A percentile compares a stretch with the other conserved stretches of the same genome.
These are phyloP conservation scores for Cucumis hystrix DNA, from an alignment of 306 rosid species.

Conservation along the genomic window DNA sequence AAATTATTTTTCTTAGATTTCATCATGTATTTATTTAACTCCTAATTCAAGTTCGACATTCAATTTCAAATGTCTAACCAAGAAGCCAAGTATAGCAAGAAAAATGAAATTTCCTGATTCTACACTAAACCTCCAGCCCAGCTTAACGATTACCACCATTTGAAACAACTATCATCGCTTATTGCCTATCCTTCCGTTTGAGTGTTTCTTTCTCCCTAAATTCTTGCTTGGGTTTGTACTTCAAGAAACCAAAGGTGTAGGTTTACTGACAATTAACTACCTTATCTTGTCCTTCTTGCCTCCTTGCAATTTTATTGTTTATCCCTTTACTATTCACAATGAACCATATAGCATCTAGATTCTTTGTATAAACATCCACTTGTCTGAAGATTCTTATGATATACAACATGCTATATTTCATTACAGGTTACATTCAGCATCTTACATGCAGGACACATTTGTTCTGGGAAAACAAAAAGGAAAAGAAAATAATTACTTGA, in stretches of 20 bases:
- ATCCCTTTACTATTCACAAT: background rate
- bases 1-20: background rate
- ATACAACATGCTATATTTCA: background rate
- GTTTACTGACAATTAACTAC: constrained; percentile 1
- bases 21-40: background rate
- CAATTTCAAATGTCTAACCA: background rate
- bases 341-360: background rate
- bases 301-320: constrained; percentile 2
- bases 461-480: background rate
- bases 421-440: background rate
- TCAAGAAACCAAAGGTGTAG: background rate
- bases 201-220: background rate
- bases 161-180: background rate
- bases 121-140: background rate
- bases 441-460: background rate
- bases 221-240: constrained; percentile 5
- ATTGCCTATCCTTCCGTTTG: background rate
- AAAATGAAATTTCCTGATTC: background rate
- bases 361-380: background rate
- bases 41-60: background rate
- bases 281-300: constrained; percentile 8
- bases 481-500: background rate
- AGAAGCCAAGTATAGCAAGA: background rate
- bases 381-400: background rate
- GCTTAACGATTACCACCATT: background rate